Evolutionary conservation across 1,139 yeast species (phyloP).

Genomic region (Kurtzmaniella quercitrusa): DNA sequence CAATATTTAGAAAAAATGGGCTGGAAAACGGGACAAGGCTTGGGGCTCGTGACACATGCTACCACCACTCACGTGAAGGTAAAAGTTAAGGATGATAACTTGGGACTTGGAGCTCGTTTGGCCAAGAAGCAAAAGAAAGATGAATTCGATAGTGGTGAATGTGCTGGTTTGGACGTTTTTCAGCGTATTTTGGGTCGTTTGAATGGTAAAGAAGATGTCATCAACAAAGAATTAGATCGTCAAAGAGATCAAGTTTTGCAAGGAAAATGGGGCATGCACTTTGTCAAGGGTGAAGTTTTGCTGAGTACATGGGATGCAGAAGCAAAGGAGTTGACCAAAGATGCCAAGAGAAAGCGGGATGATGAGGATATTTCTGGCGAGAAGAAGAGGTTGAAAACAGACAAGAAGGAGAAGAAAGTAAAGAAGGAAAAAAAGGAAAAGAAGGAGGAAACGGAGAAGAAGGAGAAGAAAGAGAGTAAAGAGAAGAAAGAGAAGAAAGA

Average conservation of each 20-base stretch:
- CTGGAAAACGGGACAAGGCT: constrained; percentile 89
- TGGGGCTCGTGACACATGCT: constrained; percentile 67
- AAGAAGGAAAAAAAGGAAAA: constrained; percentile 27
- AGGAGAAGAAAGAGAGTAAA: constrained; percentile 18
- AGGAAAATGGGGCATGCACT: constrained; percentile 85
- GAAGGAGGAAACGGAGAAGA: constrained; percentile 22
- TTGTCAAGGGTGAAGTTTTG: constrained; percentile 79
- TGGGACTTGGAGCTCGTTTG: constrained; percentile 82
- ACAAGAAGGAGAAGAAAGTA: constrained; percentile 25
- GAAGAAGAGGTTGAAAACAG: constrained; percentile 13
- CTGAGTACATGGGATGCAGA: constrained; percentile 78
- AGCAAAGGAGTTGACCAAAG: constrained; percentile 10
- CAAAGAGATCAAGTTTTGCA: constrained; percentile 63
- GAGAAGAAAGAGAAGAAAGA: constrained; percentile 14
- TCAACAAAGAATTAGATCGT: constrained; percentile 57
- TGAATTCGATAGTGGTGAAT: constrained; percentile 69
- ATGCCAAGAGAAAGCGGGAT: constrained; percentile 12
- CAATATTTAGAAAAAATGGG: constrained; percentile 78
- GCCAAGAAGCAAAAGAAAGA: constrained; percentile 50
- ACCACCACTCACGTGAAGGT: constrained; percentile 81
- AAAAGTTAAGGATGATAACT: constrained; percentile 70
- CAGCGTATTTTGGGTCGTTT: constrained; percentile 86
- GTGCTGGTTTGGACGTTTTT: constrained; percentile 89
- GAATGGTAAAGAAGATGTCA: constrained; percentile 67
- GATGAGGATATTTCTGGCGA: constrained; percentile 4